phyloP scores from a whole-genome alignment of 1,284 basidiomycete species.

The Marasmius tenuissimus region DNA sequence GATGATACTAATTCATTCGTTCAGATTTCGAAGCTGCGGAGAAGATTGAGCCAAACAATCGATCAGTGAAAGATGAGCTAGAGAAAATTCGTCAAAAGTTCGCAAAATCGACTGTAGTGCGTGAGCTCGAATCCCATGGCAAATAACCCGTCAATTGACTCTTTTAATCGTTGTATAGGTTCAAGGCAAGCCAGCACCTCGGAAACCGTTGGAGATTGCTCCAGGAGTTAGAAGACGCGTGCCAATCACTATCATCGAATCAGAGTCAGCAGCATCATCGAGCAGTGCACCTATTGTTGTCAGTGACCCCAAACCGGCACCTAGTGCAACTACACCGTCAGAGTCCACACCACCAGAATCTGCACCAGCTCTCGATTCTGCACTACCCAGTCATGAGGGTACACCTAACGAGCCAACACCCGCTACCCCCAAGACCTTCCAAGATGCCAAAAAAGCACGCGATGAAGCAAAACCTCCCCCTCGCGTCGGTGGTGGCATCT shows the following conservation, averaged over 20 bases:
- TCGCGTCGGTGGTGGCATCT: conserved; percentile 60
- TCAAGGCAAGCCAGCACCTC: neutral
- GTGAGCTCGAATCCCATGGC: neutral
- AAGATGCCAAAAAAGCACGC: conserved; percentile 54
- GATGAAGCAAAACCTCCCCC: conserved; percentile 35
- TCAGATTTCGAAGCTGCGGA: conserved; percentile 62
- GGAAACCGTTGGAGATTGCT: neutral
- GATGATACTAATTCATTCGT: conserved; percentile 2
- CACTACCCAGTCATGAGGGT: conserved; percentile 4
- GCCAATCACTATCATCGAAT: conserved; percentile 68
- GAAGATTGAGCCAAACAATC: conserved; percentile 57
- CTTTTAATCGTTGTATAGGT: neutral
- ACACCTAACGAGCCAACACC: neutral
- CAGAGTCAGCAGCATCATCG: neutral
- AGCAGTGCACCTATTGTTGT: neutral
- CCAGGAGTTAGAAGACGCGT: conserved; percentile 49
- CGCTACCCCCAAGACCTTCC: conserved; percentile 33
- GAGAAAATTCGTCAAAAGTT: conserved; percentile 34
- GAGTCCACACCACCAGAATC: conserved; percentile 5
- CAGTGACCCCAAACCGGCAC: neutral
- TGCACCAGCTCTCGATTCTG: neutral
- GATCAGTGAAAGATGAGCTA: conserved; percentile 57
- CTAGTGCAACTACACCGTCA: neutral
- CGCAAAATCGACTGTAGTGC: conserved; percentile 25
- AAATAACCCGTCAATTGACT: conserved; percentile 5